Evolutionary conservation across 1,139 yeast genomes (phyloP), one percentile per base, ranked within the genome.

Genomic region (Scheffersomyces lignicola): DNA sequence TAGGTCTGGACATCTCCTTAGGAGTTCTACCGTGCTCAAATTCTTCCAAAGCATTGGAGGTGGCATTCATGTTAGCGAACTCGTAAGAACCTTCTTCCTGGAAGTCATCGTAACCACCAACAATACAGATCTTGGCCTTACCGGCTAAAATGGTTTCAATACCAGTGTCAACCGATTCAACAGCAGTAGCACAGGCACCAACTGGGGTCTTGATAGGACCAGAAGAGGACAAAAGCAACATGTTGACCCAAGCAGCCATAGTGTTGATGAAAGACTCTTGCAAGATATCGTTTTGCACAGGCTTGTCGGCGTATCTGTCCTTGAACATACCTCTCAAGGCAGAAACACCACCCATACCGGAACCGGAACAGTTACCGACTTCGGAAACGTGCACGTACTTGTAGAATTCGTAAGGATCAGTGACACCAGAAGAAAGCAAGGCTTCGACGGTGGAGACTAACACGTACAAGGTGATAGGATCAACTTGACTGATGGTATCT

Each of bases 181-280:
- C 84, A 40, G 98, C 94, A 49, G 98, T 92, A 35, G 98, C 98
- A 76, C 98, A 92, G 32, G 98, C 98, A 72, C 96, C 98, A 41
- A 92, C 98, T 38, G 98, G 97, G 20, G 98, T 92, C 78, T 90
- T 90, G 63, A 90, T 89, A 44, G 98, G 98, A 69, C 98, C 98
- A 42, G 97, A 87, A n/a, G 97, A 84, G 16, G 97, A 90, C 47
- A 92, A 74, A 62, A 92, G 75, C 74, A 92, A 78, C 98, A 92
- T 92, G 60, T 92, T 92, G 49, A 92, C 96, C 98, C 98, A 92
- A 45, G 98, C 98, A 49, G 96, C 78, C 97, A 92, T 92, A 41
- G 98, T 92, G 76, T 92, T 92, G 70, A 94, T 89, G 69, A 92
- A 92, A 40, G 98, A 90, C 68, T 92, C 98, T 70, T 90, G 98